phyloP scores from a whole-genome alignment of 495 filamentous ascomycete species.

The Podospora sp. region DNA sequence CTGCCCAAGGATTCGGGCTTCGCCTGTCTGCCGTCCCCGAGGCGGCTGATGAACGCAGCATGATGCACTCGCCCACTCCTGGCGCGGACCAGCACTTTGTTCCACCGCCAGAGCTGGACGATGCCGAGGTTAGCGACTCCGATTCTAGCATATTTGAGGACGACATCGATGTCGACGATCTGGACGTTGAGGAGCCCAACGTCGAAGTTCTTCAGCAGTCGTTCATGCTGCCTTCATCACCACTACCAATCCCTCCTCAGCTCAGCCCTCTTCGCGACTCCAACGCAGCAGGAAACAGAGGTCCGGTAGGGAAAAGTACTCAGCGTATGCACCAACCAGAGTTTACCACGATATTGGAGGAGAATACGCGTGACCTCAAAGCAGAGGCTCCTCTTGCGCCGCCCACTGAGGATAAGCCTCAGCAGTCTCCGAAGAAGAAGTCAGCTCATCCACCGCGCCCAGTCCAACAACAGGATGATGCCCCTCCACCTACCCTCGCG shows the following conservation, averaged over 20 bases:
- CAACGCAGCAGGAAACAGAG: constrained; percentile 47
- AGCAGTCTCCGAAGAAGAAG: constrained; percentile 35
- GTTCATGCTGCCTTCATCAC: constrained; percentile 38
- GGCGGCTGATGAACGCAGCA: constrained; percentile 35
- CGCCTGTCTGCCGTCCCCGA: constrained; percentile 45
- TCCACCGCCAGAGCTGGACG: constrained; percentile 37
- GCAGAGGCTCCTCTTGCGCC: constrained; percentile 36
- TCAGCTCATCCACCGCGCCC: constrained; percentile 25
- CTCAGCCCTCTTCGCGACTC: constrained; percentile 52
- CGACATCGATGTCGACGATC: constrained; percentile 53
- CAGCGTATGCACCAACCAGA: constrained; percentile 35
- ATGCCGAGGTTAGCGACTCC: constrained; percentile 47
- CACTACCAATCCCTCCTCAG: constrained; percentile 44
- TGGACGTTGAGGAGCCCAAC: constrained; percentile 52
- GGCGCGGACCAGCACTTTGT: constrained; percentile 39
- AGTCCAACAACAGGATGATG: constrained; percentile 28
- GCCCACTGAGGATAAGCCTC: constrained; percentile 31
- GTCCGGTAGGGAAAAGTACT: constrained; percentile 21
- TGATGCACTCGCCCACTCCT: constrained; percentile 18
- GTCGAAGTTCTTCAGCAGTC: constrained; percentile 52
- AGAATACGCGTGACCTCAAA: constrained; percentile 44
- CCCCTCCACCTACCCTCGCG: constrained; percentile 22
- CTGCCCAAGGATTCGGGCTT: constrained; percentile 38
- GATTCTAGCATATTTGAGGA: constrained; percentile 57
- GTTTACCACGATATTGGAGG: constrained; percentile 49